Evolutionary conservation across 768 basidiomycete genomes (phyloP).

Genomic region (Hypholoma sublateritium): DNA sequence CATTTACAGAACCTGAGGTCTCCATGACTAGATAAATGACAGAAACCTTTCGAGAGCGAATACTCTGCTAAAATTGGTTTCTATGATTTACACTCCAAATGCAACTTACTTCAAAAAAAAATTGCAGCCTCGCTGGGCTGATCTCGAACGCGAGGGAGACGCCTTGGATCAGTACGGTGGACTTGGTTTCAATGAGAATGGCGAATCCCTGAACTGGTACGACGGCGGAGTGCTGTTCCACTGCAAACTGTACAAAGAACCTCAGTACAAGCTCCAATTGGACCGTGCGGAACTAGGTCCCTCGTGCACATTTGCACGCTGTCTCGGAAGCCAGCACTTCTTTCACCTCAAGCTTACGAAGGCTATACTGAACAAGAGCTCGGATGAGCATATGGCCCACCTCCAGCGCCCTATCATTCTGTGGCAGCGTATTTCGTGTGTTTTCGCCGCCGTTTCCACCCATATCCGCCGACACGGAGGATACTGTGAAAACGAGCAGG

Average conservation of each 20-base stretch:
- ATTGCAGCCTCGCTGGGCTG: conserved; percentile 59
- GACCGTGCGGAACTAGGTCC: conserved; percentile 50
- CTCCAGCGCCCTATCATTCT: conserved; percentile 53
- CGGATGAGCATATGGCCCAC: conserved; percentile 36
- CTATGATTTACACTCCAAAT: background rate
- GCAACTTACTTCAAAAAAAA: too few relatives aligned
- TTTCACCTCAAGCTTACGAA: conserved; percentile 48
- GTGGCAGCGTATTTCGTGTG: conserved; percentile 53
- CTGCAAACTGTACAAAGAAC: conserved; percentile 30
- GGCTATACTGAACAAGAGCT: conserved; percentile 26
- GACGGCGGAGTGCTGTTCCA: conserved; percentile 62
- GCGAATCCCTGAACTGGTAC: conserved; percentile 45
- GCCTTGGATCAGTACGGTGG: conserved; percentile 37
- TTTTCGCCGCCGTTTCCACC: too few relatives aligned
- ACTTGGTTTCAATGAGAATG: conserved; percentile 41
- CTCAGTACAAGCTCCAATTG: conserved; percentile 42
- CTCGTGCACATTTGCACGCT: conserved; percentile 56
- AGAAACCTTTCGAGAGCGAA: conserved; percentile 33
- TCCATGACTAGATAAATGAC: conserved; percentile 9
- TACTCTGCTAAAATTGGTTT: conserved; percentile 17
- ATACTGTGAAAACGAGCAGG: too few relatives aligned
- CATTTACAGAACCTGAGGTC: background rate
- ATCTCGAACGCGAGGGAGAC: conserved; percentile 57
- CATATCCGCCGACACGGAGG: too few relatives aligned
- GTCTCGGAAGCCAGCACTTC: conserved; percentile 63